These are phyloP conservation scores for Boletus pseudo-olivaceus DNA, from an alignment of 768 basidiomycete genomes.

Conservation along the genomic window DNA sequence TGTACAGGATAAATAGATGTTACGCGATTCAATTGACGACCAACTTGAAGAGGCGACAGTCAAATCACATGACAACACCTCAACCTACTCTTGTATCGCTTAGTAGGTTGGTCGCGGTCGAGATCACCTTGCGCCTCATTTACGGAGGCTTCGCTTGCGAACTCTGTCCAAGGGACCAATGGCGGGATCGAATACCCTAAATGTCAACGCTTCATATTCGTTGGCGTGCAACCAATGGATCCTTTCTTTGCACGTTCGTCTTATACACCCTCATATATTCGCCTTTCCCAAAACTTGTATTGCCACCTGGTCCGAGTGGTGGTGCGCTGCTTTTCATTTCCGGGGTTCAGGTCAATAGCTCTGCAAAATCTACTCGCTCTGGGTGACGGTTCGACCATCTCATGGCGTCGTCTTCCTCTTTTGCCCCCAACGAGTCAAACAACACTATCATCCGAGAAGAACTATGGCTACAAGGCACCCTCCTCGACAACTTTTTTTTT, in stretches of 20 bases:
- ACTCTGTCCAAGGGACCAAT: not conserved
- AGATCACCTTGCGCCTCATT: not conserved
- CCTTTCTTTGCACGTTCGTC: too few relatives aligned
- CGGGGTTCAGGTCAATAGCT: not conserved
- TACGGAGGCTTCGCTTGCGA: not conserved
- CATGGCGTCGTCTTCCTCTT: not conserved
- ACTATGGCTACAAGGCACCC: conserved; percentile 8
- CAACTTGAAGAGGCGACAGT: too few relatives aligned
- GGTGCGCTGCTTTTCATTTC: not conserved
- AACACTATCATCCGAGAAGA: too few relatives aligned
- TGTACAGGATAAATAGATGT: too few relatives aligned
- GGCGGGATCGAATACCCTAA: not conserved
- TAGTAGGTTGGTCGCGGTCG: too few relatives aligned
- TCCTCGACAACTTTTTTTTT: too few relatives aligned
- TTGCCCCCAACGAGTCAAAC: not conserved
- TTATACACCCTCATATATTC: too few relatives aligned
- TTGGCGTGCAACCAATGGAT: not conserved
- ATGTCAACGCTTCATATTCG: not conserved
- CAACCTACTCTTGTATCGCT: too few relatives aligned
- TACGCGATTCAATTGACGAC: too few relatives aligned
- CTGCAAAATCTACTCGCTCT: not conserved
- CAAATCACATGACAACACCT: too few relatives aligned
- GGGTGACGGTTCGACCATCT: not conserved
- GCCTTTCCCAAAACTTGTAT: too few relatives aligned
- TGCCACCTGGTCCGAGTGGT: too few relatives aligned